A percentile compares a stretch with the other conserved stretches of the same genome.
Evolutionary conservation across 306 rosid species (phyloP).

Genomic region (Cucurbita argyrosperma): DNA sequence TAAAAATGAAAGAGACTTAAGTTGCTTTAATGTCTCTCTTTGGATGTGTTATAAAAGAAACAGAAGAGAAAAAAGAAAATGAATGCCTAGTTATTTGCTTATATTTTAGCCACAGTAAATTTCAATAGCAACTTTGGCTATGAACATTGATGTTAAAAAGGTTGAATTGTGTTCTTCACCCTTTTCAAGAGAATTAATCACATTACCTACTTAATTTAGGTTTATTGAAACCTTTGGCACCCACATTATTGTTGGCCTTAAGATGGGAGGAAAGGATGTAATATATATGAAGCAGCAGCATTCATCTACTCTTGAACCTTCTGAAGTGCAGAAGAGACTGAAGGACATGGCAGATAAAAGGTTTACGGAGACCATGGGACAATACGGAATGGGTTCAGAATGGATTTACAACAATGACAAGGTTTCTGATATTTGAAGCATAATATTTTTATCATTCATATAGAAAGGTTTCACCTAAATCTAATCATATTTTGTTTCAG

Average conservation of each 20-base stretch:
- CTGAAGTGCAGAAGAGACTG: conserved; percentile 74
- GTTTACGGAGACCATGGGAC: conserved; percentile 55
- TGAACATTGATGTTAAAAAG: not conserved
- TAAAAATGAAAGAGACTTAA: not conserved
- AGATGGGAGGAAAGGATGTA: conserved; percentile 97
- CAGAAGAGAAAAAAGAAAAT: not conserved
- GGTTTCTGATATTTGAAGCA: conserved; percentile 23
- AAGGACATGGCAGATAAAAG: conserved; percentile 87
- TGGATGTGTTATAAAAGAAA: not conserved
- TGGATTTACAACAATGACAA: conserved; percentile 46
- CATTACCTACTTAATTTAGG: conserved; percentile 22
- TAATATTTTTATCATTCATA: not conserved
- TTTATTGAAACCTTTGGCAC: conserved; percentile 89
- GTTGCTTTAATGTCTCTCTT: not conserved
- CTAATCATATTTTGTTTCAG: conserved; percentile 29
- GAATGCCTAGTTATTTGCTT: not conserved
- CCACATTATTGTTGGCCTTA: conserved; percentile 83
- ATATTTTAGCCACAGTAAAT: not conserved
- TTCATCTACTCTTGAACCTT: conserved; percentile 73
- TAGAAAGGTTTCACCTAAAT: not conserved
- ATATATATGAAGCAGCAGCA: conserved; percentile 94
- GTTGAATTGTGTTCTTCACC: not conserved
- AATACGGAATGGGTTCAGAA: conserved; percentile 38
- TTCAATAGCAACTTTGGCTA: not conserved
- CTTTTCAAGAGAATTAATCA: not conserved